Base-by-base conservation (phyloP, 352 stramenopile genomes). In the Phytophthora ohioensis region DNA sequence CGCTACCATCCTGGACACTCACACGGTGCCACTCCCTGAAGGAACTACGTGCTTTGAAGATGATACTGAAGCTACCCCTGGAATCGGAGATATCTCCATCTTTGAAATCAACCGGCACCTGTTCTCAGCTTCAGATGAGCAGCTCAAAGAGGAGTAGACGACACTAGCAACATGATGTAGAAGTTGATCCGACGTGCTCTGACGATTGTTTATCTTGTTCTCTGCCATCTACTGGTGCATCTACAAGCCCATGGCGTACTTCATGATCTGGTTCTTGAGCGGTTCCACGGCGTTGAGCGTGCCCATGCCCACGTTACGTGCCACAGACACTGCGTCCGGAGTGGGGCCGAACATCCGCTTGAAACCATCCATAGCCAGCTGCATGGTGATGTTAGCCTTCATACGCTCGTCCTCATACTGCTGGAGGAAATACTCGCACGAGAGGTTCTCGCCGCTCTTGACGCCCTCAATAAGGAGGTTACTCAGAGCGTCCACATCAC, bases 261-360 rank as follows among this genome's bases (percentile, higher is more conserved):
- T 85, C 84, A 95, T 93, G 76, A 96, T 94, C 75, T 95, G 81
- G 76, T 94, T 84, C 89, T 97, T 97, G 58, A 97, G 80, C 52
- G 89, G 88, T 67, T 93, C 85, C 42, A 94, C 82, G 38, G 89
- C 86, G 71, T 97, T 96, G 61, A 97, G 78, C 54, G 87, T 84
- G 62, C 84, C 82, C 88, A 97, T 96, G 68, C 90, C 90, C 45
- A 96, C 80, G 80, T 94, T 95, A 54, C 90, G 84, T 53, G 87
- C 88, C 51, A 92, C 83, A 41, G 80, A 82, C 13, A 95, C 72
- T 0, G 86, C 81, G 53, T 94, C 85, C 0, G 88, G 86, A 3
- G 80, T 76, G 21, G 86, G 85, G 48, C 89, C 89, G 62, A 96
- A 97, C 51, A 97, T 79, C 10, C 88, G 85, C 86, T 97, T 97